Percentiles rank a stretch among this genome's conserved stretches.
Conservation (phyloP, 2,329 filamentous ascomycete species). For the Colletotrichum spaethianum region DNA sequence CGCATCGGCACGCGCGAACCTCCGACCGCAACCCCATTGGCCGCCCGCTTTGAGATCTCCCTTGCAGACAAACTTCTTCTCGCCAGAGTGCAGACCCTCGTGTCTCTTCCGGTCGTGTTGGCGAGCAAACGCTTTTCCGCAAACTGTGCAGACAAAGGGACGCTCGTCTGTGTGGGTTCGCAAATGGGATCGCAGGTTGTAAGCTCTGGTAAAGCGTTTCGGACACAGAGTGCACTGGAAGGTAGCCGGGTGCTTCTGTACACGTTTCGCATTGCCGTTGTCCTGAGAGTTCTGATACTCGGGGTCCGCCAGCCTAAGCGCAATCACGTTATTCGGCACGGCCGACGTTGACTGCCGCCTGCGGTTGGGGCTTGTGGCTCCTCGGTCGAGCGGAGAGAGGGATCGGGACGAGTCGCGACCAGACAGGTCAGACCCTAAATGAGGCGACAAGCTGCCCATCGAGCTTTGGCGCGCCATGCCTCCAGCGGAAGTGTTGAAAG, state of each 20-base stretch:
- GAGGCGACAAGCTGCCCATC: constrained; percentile 63
- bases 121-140: constrained; percentile 95
- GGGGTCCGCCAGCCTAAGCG: constrained; percentile 91
- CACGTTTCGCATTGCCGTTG: constrained; percentile 79
- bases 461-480: constrained; percentile 57
- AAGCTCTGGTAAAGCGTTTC: constrained; percentile 95
- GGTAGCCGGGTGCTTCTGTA: constrained; percentile 97
- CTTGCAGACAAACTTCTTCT: constrained; percentile 99
- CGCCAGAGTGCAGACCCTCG: constrained; percentile 94
- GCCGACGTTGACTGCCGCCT: constrained; percentile 76
- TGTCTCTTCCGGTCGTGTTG: constrained; percentile 98
- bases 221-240: constrained; percentile 96
- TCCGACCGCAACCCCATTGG: constrained; percentile 92
- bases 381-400: constrained; percentile 71
- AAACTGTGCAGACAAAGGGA: constrained; percentile 97
- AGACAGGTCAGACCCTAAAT: constrained; percentile 61
- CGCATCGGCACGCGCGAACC: constrained; percentile 95
- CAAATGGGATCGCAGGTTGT: constrained; percentile 95
- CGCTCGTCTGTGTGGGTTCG: constrained; percentile 97
- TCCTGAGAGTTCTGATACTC: constrained; percentile 80
- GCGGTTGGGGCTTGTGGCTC: constrained; percentile 61
- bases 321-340: constrained; percentile 77
- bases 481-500: constrained; percentile 65
- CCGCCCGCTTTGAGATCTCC: constrained; percentile 87
- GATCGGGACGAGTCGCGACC: constrained; percentile 67